A percentile compares a stretch with the other conserved stretches of the same genome.
phyloP scores from a whole-genome alignment of 768 basidiomycete species.

The Suillus paluster region DNA sequence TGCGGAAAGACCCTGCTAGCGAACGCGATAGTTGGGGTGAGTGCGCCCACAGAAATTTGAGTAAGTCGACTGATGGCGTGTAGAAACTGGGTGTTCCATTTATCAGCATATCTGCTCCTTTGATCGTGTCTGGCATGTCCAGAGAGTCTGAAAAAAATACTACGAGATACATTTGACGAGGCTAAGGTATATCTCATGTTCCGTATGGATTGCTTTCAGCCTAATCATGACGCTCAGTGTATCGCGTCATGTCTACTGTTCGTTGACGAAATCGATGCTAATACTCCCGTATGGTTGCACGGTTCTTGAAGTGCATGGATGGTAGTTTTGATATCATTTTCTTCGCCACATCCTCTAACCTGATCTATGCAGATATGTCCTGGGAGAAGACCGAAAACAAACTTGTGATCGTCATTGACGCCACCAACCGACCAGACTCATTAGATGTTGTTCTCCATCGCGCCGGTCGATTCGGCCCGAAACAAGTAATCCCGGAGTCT shows the following conservation, averaged over 20 bases:
- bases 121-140: constrained; percentile 97
- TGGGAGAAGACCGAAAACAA: constrained; percentile 95
- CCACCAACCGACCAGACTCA: constrained; percentile 95
- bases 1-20: constrained; percentile 96
- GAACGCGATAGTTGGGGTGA: constrained; percentile 92
- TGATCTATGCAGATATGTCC: constrained; percentile 73
- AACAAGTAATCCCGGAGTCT: constrained; percentile 66
- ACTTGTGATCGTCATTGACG: constrained; percentile 94
- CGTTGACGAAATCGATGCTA: constrained; percentile 97
- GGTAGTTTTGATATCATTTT: constrained; percentile 48
- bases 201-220: background rate
- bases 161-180: constrained; percentile 96
- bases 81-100: constrained; percentile 94
- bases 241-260: constrained; percentile 93
- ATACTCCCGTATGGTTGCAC: constrained; percentile 98
- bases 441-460: constrained; percentile 91
- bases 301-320: constrained; percentile 98
- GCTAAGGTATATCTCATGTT: constrained; percentile 71
- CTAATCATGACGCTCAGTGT: constrained; percentile 49
- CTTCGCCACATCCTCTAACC: background rate
- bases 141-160: constrained; percentile 97
- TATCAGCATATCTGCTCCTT: constrained; percentile 92
- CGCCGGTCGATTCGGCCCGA: constrained; percentile 92
- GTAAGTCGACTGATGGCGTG: constrained; percentile 1
- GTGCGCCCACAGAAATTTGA: constrained; percentile 26